Evolutionary conservation across 179 eudicot genomes (phyloP).

Genomic region (Corrigiola litoralis): DNA sequence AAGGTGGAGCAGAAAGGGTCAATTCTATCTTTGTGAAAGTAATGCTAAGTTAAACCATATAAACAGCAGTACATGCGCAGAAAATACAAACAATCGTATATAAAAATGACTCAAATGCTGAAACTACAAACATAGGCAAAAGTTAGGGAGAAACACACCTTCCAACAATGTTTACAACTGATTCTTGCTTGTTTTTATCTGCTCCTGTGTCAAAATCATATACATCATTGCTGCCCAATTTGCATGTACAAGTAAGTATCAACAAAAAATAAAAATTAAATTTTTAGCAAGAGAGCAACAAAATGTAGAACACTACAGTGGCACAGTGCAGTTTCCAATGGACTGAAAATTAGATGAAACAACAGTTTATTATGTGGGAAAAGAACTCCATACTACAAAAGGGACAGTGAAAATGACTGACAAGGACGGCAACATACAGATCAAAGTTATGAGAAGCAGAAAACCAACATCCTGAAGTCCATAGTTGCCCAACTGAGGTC

Average conservation of each 20-base stretch:
- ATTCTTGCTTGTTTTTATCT: constrained; percentile 85
- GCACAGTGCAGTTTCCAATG: no score
- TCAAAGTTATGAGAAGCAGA: background rate
- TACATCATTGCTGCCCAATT: constrained; percentile 88
- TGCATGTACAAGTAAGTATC: constrained; percentile 19
- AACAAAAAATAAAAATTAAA: constrained; percentile 5
- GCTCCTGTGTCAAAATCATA: constrained; percentile 99
- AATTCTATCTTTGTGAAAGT: background rate
- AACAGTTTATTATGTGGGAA: background rate
- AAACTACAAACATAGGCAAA: background rate
- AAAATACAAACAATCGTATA: background rate
- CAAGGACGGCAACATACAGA: no score
- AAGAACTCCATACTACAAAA: background rate
- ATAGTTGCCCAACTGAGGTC: background rate
- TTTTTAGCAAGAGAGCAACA: background rate
- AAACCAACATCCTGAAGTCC: background rate
- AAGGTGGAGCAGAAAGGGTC: constrained; percentile 11
- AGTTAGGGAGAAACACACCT: constrained; percentile 38
- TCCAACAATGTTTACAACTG: constrained; percentile 78
- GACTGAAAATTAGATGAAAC: no score
- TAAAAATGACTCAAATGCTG: background rate
- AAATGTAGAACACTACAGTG: background rate
- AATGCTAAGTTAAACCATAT: background rate
- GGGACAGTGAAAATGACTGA: background rate
- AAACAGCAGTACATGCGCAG: background rate